Evolutionary conservation across 2,329 filamentous ascomycete species (phyloP).

Genomic region (Penicillium sp.): DNA sequence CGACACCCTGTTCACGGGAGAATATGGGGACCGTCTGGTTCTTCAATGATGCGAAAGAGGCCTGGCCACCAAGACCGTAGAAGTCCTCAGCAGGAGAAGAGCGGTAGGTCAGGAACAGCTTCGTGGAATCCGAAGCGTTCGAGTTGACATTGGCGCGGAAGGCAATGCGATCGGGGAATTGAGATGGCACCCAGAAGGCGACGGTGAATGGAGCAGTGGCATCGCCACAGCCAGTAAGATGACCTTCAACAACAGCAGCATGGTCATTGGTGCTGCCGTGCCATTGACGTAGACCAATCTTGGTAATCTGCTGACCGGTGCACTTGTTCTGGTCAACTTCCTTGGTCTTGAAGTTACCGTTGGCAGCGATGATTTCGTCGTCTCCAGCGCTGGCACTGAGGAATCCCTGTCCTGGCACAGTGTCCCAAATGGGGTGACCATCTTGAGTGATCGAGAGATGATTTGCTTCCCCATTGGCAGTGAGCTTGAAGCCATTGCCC

Average conservation of each 20-base stretch:
- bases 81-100: constrained; percentile 24
- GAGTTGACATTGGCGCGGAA: constrained; percentile 18
- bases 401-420: constrained; percentile 15
- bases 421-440: constrained; percentile 17
- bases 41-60: constrained; percentile 26
- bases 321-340: too few species aligned
- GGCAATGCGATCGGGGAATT: constrained; percentile 20
- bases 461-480: neutral
- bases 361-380: constrained; percentile 18
- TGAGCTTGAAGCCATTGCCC: constrained; percentile 17
- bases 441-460: neutral
- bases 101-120: constrained; percentile 20
- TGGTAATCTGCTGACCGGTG: constrained; percentile 11
- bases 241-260: constrained; percentile 17
- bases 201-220: constrained; percentile 9
- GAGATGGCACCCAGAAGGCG: neutral
- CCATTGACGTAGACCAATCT: constrained; percentile 8
- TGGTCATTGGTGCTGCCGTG: constrained; percentile 12
- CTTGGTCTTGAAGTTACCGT: too few species aligned
- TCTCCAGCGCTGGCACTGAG: constrained; percentile 22
- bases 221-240: constrained; percentile 19
- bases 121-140: constrained; percentile 5
- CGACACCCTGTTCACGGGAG: constrained; percentile 17
- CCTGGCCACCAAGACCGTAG: constrained; percentile 26
- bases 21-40: constrained; percentile 27